Percentiles rank a stretch among this genome's conserved stretches.
These are phyloP conservation scores for Pichia paraexigua DNA, from an alignment of 805 yeast genomes.

Conservation along the genomic window DNA sequence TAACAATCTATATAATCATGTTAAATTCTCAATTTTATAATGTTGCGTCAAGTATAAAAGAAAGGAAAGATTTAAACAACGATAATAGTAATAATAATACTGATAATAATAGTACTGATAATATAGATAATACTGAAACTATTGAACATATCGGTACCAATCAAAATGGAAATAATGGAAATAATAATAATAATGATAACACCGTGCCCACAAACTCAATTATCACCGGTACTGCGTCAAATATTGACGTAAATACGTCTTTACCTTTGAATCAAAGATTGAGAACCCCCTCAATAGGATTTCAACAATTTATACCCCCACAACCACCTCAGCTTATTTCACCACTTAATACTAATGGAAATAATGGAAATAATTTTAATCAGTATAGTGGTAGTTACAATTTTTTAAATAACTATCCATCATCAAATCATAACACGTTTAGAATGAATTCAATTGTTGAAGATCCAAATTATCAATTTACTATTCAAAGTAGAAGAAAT, in stretches of 20 bases:
- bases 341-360: background rate
- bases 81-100: background rate
- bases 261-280: background rate
- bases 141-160: background rate
- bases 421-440: background rate
- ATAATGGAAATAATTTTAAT: background rate
- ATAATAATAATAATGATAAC: background rate
- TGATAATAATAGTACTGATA: background rate
- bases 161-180: background rate
- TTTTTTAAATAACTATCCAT: background rate
- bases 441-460: slow-evolving; percentile 18
- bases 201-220: no score
- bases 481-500: slow-evolving; percentile 13
- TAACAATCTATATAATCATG: background rate
- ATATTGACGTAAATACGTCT: background rate
- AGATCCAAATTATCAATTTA: slow-evolving; percentile 12
- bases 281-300: background rate
- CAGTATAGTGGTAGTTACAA: background rate
- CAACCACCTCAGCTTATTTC: background rate
- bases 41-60: background rate
- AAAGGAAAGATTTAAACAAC: background rate
- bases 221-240: no score
- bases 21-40: background rate
- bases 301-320: background rate
- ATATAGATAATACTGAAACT: background rate